Base-by-base conservation (phyloP, 768 basidiomycete genomes). In the Suillus brevipes region DNA sequence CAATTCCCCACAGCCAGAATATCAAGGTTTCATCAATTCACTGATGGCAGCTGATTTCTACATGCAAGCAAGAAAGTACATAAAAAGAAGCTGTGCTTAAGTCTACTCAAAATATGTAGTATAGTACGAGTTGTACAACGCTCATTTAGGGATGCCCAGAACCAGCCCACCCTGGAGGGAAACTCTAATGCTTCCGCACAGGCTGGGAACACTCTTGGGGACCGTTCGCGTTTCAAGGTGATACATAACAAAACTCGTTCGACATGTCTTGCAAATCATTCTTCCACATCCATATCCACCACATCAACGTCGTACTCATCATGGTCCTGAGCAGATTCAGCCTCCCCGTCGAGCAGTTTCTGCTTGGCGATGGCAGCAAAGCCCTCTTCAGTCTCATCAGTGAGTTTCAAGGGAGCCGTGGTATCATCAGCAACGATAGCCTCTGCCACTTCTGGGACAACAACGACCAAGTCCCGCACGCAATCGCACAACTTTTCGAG, bases 311-410 rank as follows among this genome's bases (percentile, higher is more conserved):
- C 62, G 20, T 38, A 25, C 53, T 52, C 50, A 18, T 59, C 58
- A 20, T 20, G 10, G 18, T 42, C 40, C 10, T 42, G 40, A 59
- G 25, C 10, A 25, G 59, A 28, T 31, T 69, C 69, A 20, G 64
- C 59, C 53, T 66, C 67, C 25, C 72, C 70, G 58, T 77, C 72
- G 37, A 68, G 71, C 52, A 77, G 57, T 52, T 75, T 80, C 31
- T 71, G 70, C 57, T 74, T 73, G 14, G 82, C 82, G 12, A 81
- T 72, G 4, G 75, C 69, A 36, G 85, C 84, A 56, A 85, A 85
- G n/a, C 84, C 84, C 57, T 79, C 80, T 61, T 80, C 80, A 5
- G 82, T 85, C 65, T 83, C 82, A 42, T 85, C 83, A 37, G 80
- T 74, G 36, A 75, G 45, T 47, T 64, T 70, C 28, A 20, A 42